These are phyloP conservation scores for Gloeophyllum trabeum DNA, from an alignment of 768 basidiomycete species.

Conservation along the genomic window DNA sequence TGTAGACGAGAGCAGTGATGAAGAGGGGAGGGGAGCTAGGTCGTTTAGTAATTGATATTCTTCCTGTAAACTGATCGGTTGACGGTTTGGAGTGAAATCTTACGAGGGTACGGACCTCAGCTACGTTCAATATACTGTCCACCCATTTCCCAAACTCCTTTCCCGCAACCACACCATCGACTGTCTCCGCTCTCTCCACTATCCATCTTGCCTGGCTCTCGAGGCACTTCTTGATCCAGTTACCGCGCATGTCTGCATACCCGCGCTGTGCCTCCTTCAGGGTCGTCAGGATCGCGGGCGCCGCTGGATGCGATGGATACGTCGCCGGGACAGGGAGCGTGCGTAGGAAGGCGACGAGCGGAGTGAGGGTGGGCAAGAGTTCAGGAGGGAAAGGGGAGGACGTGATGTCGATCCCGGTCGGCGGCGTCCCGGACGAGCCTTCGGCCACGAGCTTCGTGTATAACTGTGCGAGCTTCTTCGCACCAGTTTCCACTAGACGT, in stretches of 20 bases:
- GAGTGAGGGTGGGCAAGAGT: slow-evolving; percentile 40
- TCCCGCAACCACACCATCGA: slow-evolving; percentile 55
- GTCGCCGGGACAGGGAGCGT: slow-evolving; percentile 67
- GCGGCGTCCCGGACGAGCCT: slow-evolving; percentile 68
- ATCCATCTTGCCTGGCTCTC: slow-evolving; percentile 62
- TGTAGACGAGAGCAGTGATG: slow-evolving; percentile 40
- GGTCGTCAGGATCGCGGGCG: slow-evolving; percentile 48
- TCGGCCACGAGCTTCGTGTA: slow-evolving; percentile 87
- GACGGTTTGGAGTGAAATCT: neutral
- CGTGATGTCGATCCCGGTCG: slow-evolving; percentile 37
- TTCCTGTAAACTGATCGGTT: slow-evolving; percentile 33
- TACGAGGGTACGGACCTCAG: slow-evolving; percentile 36
- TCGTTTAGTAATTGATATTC: slow-evolving; percentile 58
- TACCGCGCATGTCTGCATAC: slow-evolving; percentile 80
- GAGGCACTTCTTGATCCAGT: slow-evolving; percentile 65
- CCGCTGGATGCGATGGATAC: slow-evolving; percentile 75
- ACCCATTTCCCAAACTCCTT: slow-evolving; percentile 68
- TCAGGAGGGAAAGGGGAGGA: slow-evolving; percentile 47
- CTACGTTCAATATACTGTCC: slow-evolving; percentile 47
- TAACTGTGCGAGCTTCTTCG: slow-evolving; percentile 70
- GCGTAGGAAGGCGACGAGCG: slow-evolving; percentile 60
- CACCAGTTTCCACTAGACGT: slow-evolving; percentile 73
- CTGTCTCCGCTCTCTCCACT: slow-evolving; percentile 58
- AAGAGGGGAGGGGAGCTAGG: slow-evolving; percentile 47
- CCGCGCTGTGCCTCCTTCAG: slow-evolving; percentile 72